Base-by-base conservation (phyloP, 257 asterid species). In the Cinchona pubescens region DNA sequence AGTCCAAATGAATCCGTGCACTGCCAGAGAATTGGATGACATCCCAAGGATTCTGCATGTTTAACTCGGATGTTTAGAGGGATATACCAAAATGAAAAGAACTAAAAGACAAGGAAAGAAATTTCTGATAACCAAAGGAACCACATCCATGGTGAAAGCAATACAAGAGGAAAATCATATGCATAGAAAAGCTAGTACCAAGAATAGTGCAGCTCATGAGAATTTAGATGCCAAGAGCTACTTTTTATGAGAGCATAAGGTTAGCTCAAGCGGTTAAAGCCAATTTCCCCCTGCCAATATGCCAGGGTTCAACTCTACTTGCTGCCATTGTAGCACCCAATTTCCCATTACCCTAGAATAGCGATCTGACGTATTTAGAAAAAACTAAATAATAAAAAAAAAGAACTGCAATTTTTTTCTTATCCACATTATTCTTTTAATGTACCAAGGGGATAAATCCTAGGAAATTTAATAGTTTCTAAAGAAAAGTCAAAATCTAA, bases 41-140 rank as follows among this genome's bases (percentile, higher is more conserved):
- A 85, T 95, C 98, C 97, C 99, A 95, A 69, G 98, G 99, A 86
- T 95, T 95, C 99, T 95, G 96, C 85, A 83, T 43, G 79, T 73
- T 82, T 69, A 75, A 71, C n/a, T 75, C 53, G 78, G 43, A 83
- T 43, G 40, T n/a, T 62, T 73, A 69, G 35, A 69, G 66, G 74
- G 51, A 55, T 45, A 67, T 40, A 55, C 18, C 35, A 25, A 55
- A 42, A 7, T 68, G 67, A 78, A 56, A 72, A 15, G 19, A 72
- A 61, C 30, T 25, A 74, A 16, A 42, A 69, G 79, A 80, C 21
- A 29, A n/a, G n/a, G n/a, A n/a, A n/a, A n/a, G n/a, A n/a, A n/a
- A n/a, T n/a, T n/a, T n/a, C n/a, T n/a, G n/a, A n/a, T n/a, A 51
- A 67, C 63, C 46, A 42, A 51, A 12, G 64, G 67, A 16, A 45